A percentile compares a stretch with the other conserved stretches of the same genome.
Conservation (phyloP, 2,329 filamentous ascomycete genomes). For the Drechslerella dactyloides region DNA sequence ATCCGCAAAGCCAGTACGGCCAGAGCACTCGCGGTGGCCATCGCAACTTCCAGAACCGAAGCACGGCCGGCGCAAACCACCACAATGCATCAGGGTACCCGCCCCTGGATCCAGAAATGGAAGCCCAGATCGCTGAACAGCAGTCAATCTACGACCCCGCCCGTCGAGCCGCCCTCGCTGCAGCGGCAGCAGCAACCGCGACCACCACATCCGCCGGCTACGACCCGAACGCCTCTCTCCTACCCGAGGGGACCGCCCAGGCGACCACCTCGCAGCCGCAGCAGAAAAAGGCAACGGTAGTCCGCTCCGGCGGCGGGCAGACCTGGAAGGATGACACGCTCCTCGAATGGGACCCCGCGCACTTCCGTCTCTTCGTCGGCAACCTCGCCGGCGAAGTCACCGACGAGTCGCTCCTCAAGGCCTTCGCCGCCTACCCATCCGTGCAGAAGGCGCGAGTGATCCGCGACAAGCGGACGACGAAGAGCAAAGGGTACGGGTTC, state of each 20-base stretch:
- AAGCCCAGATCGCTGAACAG: constrained; percentile 92
- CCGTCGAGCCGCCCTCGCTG: constrained; percentile 59
- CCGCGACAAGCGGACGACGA: constrained; percentile 92
- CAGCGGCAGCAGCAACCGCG: constrained; percentile 60
- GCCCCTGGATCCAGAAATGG: constrained; percentile 75
- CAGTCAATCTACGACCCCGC: constrained; percentile 77
- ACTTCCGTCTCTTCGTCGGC: constrained; percentile 93
- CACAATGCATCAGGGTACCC: constrained; percentile 57
- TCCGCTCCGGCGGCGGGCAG: constrained; percentile 86
- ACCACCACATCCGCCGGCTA: constrained; percentile 56
- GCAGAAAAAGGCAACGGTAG: constrained; percentile 81
- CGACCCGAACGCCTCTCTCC: constrained; percentile 50
- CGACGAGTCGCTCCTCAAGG: constrained; percentile 92
- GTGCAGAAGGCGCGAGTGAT: constrained; percentile 92
- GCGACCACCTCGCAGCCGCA: constrained; percentile 61
- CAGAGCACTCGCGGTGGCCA: constrained; percentile 63
- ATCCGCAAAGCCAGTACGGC: constrained; percentile 39
- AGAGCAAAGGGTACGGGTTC: constrained; percentile 95
- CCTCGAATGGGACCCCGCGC: constrained; percentile 93
- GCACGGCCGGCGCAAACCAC: constrained; percentile 61
- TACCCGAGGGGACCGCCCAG: constrained; percentile 53
- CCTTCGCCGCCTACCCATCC: constrained; percentile 84
- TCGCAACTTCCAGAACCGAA: constrained; percentile 57
- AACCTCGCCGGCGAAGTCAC: constrained; percentile 97
- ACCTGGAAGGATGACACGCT: constrained; percentile 88